A percentile compares a stretch with the other conserved stretches of the same genome.
phyloP scores from a whole-genome alignment of 257 asterid species.

The Fraxinus quadrangulata region DNA sequence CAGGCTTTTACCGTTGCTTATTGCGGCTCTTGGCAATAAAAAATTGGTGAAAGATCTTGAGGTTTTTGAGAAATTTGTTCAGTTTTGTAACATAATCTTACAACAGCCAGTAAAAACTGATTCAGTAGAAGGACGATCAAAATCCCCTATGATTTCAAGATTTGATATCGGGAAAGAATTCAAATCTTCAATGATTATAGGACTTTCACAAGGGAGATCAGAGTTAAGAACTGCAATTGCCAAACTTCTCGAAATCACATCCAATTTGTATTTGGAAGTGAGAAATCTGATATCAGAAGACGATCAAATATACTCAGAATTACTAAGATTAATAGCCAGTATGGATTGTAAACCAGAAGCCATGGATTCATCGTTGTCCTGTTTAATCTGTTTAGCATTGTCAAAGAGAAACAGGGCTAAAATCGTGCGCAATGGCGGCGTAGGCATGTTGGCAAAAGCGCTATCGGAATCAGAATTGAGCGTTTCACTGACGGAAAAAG shows the following conservation, averaged over 20 bases:
- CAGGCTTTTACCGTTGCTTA: constrained; percentile 34
- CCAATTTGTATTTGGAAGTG: constrained; percentile 24
- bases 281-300: constrained; percentile 38
- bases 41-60: constrained; percentile 19
- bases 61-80: constrained; percentile 38
- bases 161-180: constrained; percentile 25
- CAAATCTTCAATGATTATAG: constrained; percentile 23
- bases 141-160: constrained; percentile 2
- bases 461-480: constrained; percentile 50
- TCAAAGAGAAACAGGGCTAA: constrained; percentile 39
- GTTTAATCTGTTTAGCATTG: constrained; percentile 42
- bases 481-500: constrained; percentile 43
- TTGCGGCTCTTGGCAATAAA: constrained; percentile 15
- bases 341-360: constrained; percentile 37
- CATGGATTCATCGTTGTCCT: constrained; percentile 43
- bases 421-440: constrained; percentile 58
- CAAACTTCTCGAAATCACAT: constrained; percentile 39
- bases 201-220: constrained; percentile 40
- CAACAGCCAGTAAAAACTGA: constrained; percentile 18
- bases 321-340: constrained; percentile 39
- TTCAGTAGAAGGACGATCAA: background rate
- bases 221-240: constrained; percentile 42
- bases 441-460: constrained; percentile 41
- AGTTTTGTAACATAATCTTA: constrained; percentile 35
- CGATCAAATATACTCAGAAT: constrained; percentile 42